Evolutionary conservation across 768 basidiomycete genomes (phyloP), one percentile per base, ranked within the genome.

Genomic region (Agaricus bisporus): DNA sequence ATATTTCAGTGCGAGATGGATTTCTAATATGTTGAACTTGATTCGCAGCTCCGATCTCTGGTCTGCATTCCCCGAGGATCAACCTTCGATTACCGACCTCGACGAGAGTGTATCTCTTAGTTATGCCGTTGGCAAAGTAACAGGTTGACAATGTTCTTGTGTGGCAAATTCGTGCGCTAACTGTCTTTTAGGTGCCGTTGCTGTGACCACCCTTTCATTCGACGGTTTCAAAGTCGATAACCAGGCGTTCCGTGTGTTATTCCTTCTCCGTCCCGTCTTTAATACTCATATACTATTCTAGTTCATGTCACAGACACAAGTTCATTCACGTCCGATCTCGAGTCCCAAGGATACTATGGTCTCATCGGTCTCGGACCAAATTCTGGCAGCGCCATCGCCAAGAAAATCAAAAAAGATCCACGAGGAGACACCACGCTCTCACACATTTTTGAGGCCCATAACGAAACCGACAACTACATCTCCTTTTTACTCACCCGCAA

Each of bases 321-420:
- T 41, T 73, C 78, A 9, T 88, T 91, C 65, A 79, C 85, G 4
- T 66, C 76, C 14, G 68, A 87, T 59, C 81, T 86, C 61, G 67
- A 75, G 35, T 46, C 74, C 2, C 79, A 86, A 61, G 85, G 82
- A 0, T 86, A 81, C 58, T 77, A 83, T 53, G 88, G 88, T 38
- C 78, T 91, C 17, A 70, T 91, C 26, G 88, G 88, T 20, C 77
- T 91, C 15, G 88, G 88, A n/a, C 88, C 88, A 28, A 87, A 87
- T 69, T 66, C 77, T 22, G 86, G 83, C 42, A 88, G 86, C 48
- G 69, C 78, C 39, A 78, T 91, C 57, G 76, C 73, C 54, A 73
- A 81, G 56, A 81, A 80, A 50, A 63, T 88, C 41, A 54, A 57
- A 15, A 73, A 72, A 57, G 68, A 66, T 8, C 58, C 63, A 50